phyloP scores from a whole-genome alignment of 2,329 filamentous ascomycete genomes.

The Dothideomycetes sp. region DNA sequence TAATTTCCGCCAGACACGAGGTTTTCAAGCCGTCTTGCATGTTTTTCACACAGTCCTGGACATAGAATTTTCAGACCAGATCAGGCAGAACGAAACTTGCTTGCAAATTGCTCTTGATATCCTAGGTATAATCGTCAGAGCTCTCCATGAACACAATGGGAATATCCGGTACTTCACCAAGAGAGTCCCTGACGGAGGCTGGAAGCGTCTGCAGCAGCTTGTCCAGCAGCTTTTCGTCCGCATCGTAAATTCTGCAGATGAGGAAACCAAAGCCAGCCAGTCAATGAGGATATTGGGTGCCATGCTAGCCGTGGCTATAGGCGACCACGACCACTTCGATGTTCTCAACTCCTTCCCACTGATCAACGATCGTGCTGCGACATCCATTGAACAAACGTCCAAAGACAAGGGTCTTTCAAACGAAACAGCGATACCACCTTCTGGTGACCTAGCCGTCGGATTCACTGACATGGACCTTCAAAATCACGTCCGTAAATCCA shows the following conservation, averaged over 20 bases:
- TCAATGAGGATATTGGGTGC: conserved; percentile 38
- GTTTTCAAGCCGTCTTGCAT: conserved; percentile 66
- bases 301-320: conserved; percentile 69
- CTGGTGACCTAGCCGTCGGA: too few relatives aligned
- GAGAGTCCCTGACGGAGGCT: conserved; percentile 66
- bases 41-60: conserved; percentile 43
- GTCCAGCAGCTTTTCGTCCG: conserved; percentile 31
- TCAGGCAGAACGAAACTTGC: neutral
- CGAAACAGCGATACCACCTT: too few relatives aligned
- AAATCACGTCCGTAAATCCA: too few relatives aligned
- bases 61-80: neutral
- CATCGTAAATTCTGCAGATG: neutral
- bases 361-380: too few relatives aligned
- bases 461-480: too few relatives aligned
- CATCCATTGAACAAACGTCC: too few relatives aligned
- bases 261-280: neutral
- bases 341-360: neutral
- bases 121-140: conserved; percentile 65
- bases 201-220: conserved; percentile 64
- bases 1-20: conserved; percentile 70
- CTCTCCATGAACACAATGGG: conserved; percentile 68
- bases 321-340: conserved; percentile 46
- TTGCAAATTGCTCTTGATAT: conserved; percentile 28
- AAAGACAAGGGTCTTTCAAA: too few relatives aligned
- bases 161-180: conserved; percentile 82